A percentile compares a stretch with the other conserved stretches of the same genome.
These are phyloP conservation scores for Hyphopichia buzzinii DNA, from an alignment of 1,139 yeast genomes.

Conservation along the genomic window DNA sequence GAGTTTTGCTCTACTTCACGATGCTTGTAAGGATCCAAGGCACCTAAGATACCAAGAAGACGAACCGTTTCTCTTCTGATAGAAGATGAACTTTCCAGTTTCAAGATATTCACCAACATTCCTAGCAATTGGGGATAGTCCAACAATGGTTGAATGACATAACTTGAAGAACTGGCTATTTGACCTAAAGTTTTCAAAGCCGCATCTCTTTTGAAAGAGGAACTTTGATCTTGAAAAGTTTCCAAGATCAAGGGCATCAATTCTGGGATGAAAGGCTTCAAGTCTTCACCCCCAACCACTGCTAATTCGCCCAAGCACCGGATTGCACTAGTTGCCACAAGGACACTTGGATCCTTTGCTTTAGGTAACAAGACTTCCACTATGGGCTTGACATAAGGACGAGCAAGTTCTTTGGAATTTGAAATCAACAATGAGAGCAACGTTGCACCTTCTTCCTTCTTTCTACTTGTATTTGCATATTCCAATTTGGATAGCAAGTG, in stretches of 20 bases:
- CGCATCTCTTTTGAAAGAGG: constrained; percentile 81
- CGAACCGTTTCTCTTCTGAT: constrained; percentile 86
- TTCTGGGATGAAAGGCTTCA: constrained; percentile 67
- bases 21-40: constrained; percentile 93
- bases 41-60: constrained; percentile 89
- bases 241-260: constrained; percentile 87
- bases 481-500: constrained; percentile 84
- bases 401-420: constrained; percentile 74
- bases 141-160: constrained; percentile 87
- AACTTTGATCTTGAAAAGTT: constrained; percentile 88
- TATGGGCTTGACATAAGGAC: constrained; percentile 89
- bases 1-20: constrained; percentile 83
- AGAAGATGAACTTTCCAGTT: constrained; percentile 70
- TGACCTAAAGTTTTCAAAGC: constrained; percentile 88
- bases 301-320: constrained; percentile 89
- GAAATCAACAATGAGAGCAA: constrained; percentile 71
- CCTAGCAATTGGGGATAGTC: constrained; percentile 90
- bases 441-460: constrained; percentile 84
- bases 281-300: constrained; percentile 83
- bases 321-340: constrained; percentile 84
- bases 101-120: constrained; percentile 74
- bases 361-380: constrained; percentile 79
- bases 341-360: constrained; percentile 68
- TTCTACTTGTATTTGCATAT: constrained; percentile 71
- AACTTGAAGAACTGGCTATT: constrained; percentile 85